Evolutionary conservation across 257 asterid species (phyloP), one percentile per base, ranked within the genome.

Genomic region (Nyctanthes arbortristis): DNA sequence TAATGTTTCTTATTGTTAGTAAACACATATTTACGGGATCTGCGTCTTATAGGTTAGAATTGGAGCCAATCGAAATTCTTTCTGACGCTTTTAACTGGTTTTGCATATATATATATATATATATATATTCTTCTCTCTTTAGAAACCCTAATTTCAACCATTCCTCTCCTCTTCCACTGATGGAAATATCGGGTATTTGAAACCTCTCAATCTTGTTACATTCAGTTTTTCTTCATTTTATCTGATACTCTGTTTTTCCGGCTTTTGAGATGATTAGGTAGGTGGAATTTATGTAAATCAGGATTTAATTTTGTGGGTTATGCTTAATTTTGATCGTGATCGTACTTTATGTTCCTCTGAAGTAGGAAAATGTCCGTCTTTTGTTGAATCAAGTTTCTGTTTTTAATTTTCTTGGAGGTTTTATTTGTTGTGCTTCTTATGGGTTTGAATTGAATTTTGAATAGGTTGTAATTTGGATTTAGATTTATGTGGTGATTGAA

Each of bases 121-220:
- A n/a, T n/a, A n/a, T n/a, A n/a, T n/a, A n/a, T n/a, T n/a, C n/a
- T 49, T 47, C 69, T 40, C 73, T 67, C 67, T 71, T 73, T 56
- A 67, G 70, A 83, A 83, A 83, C 88, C 88, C 88, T 80, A 83
- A 77, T 77, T 61, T 75, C 85, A 80, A 72, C 83, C 66, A 56
- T 58, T 32, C 69, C 37, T 75, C 43, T 67, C 72, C 56, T 18
- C 62, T 39, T 35, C 57, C 69, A 20, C 66, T 49, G 67, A 77
- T 80, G 83, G 33, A 70, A 69, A 61, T 73, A 76, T 80, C 83
- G 76, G 85, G 88, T 80, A 83, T 77, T 71, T 40, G 72, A 27
- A 36, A 12, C 31, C 45, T 18, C 47, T 16, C 29, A 72, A 62
- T 80, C 70, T 61, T 78, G 57, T 69, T 79, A 32, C 30, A 32